These are phyloP conservation scores for Eucalyptus leucophloia DNA, from an alignment of 345 rosid genomes.

Conservation along the genomic window DNA sequence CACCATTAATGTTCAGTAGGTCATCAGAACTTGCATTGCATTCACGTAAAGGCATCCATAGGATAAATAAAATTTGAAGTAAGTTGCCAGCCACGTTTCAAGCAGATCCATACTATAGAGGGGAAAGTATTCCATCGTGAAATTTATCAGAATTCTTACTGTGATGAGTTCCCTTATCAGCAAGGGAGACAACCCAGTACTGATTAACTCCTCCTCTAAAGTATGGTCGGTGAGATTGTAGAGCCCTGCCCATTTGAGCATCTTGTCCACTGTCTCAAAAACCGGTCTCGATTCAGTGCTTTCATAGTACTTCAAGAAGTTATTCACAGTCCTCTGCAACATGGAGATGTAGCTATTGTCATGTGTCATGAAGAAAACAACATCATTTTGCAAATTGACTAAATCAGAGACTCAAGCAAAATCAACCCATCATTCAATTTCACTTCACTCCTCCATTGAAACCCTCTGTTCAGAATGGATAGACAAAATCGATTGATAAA, in stretches of 20 bases:
- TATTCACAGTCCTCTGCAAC: conserved; percentile 42
- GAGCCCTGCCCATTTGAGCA: conserved; percentile 88
- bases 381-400: neutral
- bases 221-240: conserved; percentile 53
- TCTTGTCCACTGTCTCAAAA: conserved; percentile 70
- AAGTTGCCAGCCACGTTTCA: neutral
- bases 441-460: neutral
- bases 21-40: neutral
- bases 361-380: neutral
- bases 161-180: conserved; percentile 63
- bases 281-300: conserved; percentile 50
- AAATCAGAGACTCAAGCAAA: neutral
- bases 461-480: neutral
- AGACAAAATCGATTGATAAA: neutral
- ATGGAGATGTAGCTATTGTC: neutral
- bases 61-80: neutral
- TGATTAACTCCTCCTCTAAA: conserved; percentile 44
- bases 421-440: neutral
- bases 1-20: neutral
- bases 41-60: neutral
- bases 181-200: conserved; percentile 34
- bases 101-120: neutral
- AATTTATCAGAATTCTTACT: conserved; percentile 22
- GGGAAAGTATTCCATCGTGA: neutral
- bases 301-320: conserved; percentile 72